Evolutionary conservation across 2,329 filamentous ascomycete species (phyloP), one percentile per base, ranked within the genome.

Genomic region (Aureobasidium sp.): DNA sequence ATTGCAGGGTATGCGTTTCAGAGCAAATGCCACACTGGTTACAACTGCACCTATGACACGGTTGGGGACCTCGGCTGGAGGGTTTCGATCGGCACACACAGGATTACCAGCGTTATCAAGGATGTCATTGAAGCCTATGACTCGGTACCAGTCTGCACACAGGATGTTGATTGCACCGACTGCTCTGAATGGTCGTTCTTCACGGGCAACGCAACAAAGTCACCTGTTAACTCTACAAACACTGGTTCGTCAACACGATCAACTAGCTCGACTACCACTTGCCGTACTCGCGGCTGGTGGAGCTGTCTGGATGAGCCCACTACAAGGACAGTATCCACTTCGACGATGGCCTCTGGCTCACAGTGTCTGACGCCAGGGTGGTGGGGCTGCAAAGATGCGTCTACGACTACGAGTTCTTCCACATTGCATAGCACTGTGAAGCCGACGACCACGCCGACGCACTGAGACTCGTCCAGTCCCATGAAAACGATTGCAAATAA

Each of bases 111-210:
- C 27, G 91, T 96, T 45, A 96, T 97, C 68, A 83, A 86, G 62
- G 89, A 95, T 71, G 89, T 97, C 2, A 82, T 96, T 65, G 81
- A 87, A 69, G 85, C 85, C 66, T 97, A 96, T 68, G 87, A 93
- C 65, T 76, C 80, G 3, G 89, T 93, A 0, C 88, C 92, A 0
- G 78, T 84, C 67, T 97, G 92, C 74, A 82, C 81, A 57, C 80
- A 82, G 17, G 91, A 91, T 3, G 82, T 85, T 62, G 78, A 84
- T 67, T 97, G 92, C 71, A 85, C 88, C 41, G 92, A 97, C 72
- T 97, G 92, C 69, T 89, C 84, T 61, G 85, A 87, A 60, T 97
- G 92, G 92, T 93, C 96, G 70, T 94, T 90, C 79, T 92, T 90
- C 34, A 87, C 91, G 73, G 94, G 91, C 72, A 96, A 96, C 72